phyloP scores from a whole-genome alignment of 2,329 filamentous ascomycete species.

The Colletotrichum euphorbiae region DNA sequence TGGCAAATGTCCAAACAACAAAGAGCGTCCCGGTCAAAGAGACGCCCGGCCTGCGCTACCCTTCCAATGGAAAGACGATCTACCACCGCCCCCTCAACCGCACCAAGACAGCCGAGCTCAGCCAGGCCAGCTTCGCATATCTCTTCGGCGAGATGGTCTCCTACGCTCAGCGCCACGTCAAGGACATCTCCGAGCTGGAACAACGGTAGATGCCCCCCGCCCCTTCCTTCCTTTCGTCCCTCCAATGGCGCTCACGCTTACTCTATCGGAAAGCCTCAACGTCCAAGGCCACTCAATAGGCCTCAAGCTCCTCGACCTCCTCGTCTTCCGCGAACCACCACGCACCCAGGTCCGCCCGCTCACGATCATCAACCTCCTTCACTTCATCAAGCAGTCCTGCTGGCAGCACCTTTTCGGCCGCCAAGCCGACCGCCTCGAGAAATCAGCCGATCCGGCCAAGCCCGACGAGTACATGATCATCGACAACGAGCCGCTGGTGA shows the following conservation, averaged over 20 bases:
- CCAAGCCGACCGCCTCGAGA: constrained; percentile 92
- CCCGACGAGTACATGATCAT: constrained; percentile 99
- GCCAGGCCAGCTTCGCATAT: constrained; percentile 94
- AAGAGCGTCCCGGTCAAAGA: constrained; percentile 58
- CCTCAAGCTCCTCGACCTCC: constrained; percentile 92
- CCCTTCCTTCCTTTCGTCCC: constrained; percentile 6
- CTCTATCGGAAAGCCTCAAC: constrained; percentile 73
- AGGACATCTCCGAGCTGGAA: constrained; percentile 93
- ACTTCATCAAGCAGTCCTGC: constrained; percentile 92
- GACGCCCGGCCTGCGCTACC: constrained; percentile 80
- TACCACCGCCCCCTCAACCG: constrained; percentile 96
- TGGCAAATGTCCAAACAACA: constrained; percentile 64
- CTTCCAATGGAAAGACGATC: constrained; percentile 95
- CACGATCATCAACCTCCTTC: constrained; percentile 89
- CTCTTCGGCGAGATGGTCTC: constrained; percentile 96
- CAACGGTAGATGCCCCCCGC: constrained; percentile 71
- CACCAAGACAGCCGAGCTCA: constrained; percentile 87
- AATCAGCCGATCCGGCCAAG: constrained; percentile 82
- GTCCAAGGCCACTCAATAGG: constrained; percentile 93
- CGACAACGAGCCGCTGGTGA: constrained; percentile 97
- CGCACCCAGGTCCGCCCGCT: constrained; percentile 82
- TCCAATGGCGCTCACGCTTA: not conserved
- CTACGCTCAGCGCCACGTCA: constrained; percentile 91
- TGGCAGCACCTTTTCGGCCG: constrained; percentile 94
- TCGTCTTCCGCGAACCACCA: constrained; percentile 83